Evolutionary conservation across 1,284 basidiomycete genomes (phyloP), one percentile per base, ranked within the genome.

Genomic region (Leccinum subfulvum): DNA sequence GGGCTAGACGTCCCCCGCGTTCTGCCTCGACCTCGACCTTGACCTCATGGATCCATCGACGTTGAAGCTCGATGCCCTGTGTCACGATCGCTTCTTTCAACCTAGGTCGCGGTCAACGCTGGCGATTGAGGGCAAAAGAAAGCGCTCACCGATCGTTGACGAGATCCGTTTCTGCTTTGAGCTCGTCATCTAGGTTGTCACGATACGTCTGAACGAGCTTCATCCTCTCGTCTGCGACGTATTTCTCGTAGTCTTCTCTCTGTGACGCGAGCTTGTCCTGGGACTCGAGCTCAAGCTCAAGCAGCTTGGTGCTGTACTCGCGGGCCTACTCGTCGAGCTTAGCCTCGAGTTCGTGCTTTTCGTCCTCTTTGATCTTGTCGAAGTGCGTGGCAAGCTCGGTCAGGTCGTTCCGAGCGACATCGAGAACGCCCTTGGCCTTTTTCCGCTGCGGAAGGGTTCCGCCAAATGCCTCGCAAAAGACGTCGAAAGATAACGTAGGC

Each of bases 21-120:
- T 99, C 97, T 73, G 95, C 87, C 79, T 99, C 97, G 62, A 99
- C 97, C 69, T 90, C 91, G 65, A 94, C 84, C 80, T 98, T 97
- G 83, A 99, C 91, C 61, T 98, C 95, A 10, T 93, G 88, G 63
- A 98, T 92, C 96, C 97, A 99, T 66, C 94, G 86, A 58, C 95
- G 88, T 76, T 99, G 97, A 56, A 98, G 87, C 80, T 98, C 97
- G 69, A 99, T 95, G 23, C 96, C 97, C 76, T 98, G 96, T 4
- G 95, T 91, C 56, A 98, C 86, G 63, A 99, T 95, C 75, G 97
- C 96, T 75, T 97, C 94, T 75, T 91, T 93, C 66, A 99, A 83
- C 55, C 95, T 95, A 64, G 9, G 4, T 37, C 21, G 23, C 13
- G 7, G 30, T 71, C 35, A 63, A 51, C 49, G 9, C 13, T 6